Percentiles rank a stretch among this genome's conserved stretches.
Evolutionary conservation across 176 grass and related monocot genomes (phyloP).

Genomic region (Ananas comosus): DNA sequence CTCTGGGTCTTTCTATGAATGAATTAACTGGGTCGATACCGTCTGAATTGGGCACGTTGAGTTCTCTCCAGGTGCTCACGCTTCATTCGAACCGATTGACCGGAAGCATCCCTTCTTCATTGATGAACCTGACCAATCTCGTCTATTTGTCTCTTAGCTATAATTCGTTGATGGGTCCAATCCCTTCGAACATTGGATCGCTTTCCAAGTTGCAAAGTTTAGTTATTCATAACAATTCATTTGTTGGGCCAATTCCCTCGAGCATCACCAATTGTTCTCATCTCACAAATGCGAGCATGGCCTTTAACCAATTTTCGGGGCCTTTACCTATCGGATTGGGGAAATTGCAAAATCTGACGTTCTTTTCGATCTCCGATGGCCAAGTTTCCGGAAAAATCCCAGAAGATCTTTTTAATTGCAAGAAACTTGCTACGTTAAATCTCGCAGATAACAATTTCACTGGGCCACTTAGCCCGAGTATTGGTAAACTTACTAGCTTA

Average conservation of each 20-base stretch:
- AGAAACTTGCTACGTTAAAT: slow-evolving; percentile 23
- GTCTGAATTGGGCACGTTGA: slow-evolving; percentile 48
- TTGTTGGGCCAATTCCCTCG: slow-evolving; percentile 45
- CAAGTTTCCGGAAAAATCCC: slow-evolving; percentile 47
- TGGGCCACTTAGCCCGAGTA: slow-evolving; percentile 34
- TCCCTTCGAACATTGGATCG: slow-evolving; percentile 43
- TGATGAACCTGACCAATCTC: slow-evolving; percentile 62
- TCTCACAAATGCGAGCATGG: slow-evolving; percentile 52
- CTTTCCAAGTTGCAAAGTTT: slow-evolving; percentile 39
- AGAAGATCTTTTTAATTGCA: slow-evolving; percentile 57
- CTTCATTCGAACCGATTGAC: slow-evolving; percentile 50
- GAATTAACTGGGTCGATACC: slow-evolving; percentile 48
- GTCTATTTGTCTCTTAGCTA: slow-evolving; percentile 32
- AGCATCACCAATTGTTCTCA: slow-evolving; percentile 66
- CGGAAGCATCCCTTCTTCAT: slow-evolving; percentile 33
- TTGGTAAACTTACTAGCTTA: slow-evolving; percentile 38
- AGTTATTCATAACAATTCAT: slow-evolving; percentile 23
- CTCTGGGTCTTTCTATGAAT: slow-evolving; percentile 40
- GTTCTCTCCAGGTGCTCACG: slow-evolving; percentile 31
- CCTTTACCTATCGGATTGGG: slow-evolving; percentile 40
- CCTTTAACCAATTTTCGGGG: slow-evolving; percentile 40
- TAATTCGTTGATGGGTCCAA: slow-evolving; percentile 46
- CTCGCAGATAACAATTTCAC: slow-evolving; percentile 39
- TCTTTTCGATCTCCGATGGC: slow-evolving; percentile 20
- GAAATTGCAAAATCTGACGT: slow-evolving; percentile 32